Evolutionary conservation across 495 filamentous ascomycete genomes (phyloP), one percentile per base, ranked within the genome.

Genomic region (Podospora comata): DNA sequence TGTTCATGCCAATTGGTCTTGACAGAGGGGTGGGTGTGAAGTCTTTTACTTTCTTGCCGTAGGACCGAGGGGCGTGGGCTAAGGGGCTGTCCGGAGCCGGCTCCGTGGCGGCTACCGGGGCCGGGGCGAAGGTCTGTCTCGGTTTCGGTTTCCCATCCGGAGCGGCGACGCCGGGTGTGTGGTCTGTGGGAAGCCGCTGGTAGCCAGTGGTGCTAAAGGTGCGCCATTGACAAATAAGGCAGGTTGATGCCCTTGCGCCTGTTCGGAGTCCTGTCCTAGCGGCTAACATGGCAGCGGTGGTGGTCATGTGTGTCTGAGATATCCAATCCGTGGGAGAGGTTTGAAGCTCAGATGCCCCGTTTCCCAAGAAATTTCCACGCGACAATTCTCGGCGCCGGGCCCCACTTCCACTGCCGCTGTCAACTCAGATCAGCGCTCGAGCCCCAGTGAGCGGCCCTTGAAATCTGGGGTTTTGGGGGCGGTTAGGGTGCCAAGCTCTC

Each of bases 1-100:
- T 74, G 6, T 80, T 76, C 63, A 95, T 85, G 67, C 95, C 95
- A 68, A 99, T 91, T 30, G 95, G 94, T 27, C 92, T 87, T 61
- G 85, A 79, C 19, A 98, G 85, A 23, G 86, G 85, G 64, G 86
- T 88, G 23, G 91, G 92, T 18, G 84, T 86, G 76, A 90, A 90
- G 44, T 84, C 75, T 16, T 84, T 79, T 59, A 88, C 77, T 63
- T 82, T 74, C 71, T 88, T 86, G 71, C 86, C 85, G 62, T 86
- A 85, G 4, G 77, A 72, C 56, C 82, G 76, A 3, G 85, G 85
- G n/a, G 83, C 85, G 64, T 83, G 76, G 68, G 79, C 79, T 28
- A 85, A 75, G 16, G 82, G 77, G 4, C 79, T 74, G 19, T 71
- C 55, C 13, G 70, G 20, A 65, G 54, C 62, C 67, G 60, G 44